A percentile compares a stretch with the other conserved stretches of the same genome.
phyloP scores from a whole-genome alignment of 805 yeast species.

The Candida verbasci region DNA sequence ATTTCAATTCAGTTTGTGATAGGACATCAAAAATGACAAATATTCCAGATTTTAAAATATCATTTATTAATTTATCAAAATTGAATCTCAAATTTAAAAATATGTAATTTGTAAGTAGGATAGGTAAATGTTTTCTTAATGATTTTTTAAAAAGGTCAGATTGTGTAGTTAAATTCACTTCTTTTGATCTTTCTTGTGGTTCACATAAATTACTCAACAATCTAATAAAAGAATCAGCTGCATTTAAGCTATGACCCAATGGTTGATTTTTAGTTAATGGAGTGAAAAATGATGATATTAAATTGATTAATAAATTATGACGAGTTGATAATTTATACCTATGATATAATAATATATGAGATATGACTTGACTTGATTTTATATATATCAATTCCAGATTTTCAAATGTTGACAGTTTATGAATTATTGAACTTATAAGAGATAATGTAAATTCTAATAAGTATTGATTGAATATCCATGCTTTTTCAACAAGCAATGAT shows the following conservation, averaged over 20 bases:
- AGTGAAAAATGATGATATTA: conserved; percentile 49
- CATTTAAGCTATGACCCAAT: conserved; percentile 12
- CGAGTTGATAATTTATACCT: conserved; percentile 68
- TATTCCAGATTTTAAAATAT: conserved; percentile 50
- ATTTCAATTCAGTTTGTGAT: conserved; percentile 59
- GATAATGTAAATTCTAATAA: conserved; percentile 53
- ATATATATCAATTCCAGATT: conserved; percentile 25
- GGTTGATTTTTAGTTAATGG: conserved; percentile 26
- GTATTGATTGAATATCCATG: conserved; percentile 65
- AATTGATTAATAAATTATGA: conserved; percentile 57
- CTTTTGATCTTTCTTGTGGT: conserved; percentile 40
- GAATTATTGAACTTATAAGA: conserved; percentile 20
- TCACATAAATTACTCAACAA: conserved; percentile 68
- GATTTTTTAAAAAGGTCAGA: conserved; percentile 52
- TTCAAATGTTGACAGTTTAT: neutral
- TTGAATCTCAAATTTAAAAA: conserved; percentile 47
- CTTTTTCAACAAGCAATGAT: conserved; percentile 37
- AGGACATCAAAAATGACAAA: conserved; percentile 65
- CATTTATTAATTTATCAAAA: conserved; percentile 44
- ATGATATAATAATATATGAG: conserved; percentile 62
- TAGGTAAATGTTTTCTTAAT: conserved; percentile 60
- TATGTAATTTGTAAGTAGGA: conserved; percentile 56
- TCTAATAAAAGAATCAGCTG: conserved; percentile 53
- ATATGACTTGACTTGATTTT: conserved; percentile 44
- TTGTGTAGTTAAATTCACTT: conserved; percentile 41